Evolutionary conservation across 1,284 basidiomycete species (phyloP).

Genomic region (Pseudozyma thailandica): DNA sequence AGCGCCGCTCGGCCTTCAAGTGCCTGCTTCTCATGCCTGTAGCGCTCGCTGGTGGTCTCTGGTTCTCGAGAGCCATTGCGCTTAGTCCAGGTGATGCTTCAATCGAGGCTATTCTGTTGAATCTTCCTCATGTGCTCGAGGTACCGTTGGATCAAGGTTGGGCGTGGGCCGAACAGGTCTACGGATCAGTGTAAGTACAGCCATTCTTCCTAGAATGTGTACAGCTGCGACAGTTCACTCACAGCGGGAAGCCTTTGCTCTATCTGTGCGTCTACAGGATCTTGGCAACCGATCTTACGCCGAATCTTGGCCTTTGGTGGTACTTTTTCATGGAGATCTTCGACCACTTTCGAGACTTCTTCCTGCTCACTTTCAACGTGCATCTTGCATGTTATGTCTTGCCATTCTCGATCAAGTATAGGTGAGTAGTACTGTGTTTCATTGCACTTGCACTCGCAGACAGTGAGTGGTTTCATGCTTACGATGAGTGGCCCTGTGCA

Average conservation of each 20-base stretch:
- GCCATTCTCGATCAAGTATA: constrained; percentile 87
- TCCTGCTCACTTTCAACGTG: constrained; percentile 91
- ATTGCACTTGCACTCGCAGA: background rate
- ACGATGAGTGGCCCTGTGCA: too few relatives aligned
- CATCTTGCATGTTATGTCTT: constrained; percentile 86
- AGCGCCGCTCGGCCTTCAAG: constrained; percentile 31
- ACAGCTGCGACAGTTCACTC: background rate
- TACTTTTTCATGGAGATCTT: constrained; percentile 99
- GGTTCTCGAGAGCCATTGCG: constrained; percentile 39
- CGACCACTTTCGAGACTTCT: constrained; percentile 94
- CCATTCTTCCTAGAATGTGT: background rate
- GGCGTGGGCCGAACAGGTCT: constrained; percentile 79
- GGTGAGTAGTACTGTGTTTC: constrained; percentile 69
- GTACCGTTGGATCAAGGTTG: constrained; percentile 72
- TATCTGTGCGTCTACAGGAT: background rate
- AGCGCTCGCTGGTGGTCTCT: constrained; percentile 27
- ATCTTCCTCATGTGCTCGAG: constrained; percentile 15
- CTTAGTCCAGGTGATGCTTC: constrained; percentile 23
- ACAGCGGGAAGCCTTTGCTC: background rate
- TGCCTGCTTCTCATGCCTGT: constrained; percentile 28
- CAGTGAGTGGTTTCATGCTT: constrained; percentile 62
- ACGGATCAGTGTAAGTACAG: constrained; percentile 80
- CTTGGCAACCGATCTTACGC: constrained; percentile 74
- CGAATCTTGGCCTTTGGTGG: constrained; percentile 96
- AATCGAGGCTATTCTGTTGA: constrained; percentile 9